phyloP scores from a whole-genome alignment of 257 asterid species.

The Nicotiana undulata region DNA sequence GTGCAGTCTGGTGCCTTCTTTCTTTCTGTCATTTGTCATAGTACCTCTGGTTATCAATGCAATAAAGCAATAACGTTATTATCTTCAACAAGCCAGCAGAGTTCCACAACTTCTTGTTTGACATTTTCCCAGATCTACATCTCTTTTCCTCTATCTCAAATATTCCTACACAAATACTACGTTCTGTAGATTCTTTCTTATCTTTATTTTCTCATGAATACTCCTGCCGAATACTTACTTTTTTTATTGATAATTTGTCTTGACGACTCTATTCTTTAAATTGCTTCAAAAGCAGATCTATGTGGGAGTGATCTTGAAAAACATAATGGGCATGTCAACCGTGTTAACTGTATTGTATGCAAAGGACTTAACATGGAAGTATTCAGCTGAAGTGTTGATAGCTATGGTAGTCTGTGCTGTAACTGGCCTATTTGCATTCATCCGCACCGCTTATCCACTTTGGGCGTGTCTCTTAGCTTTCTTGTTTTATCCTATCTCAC shows the following conservation, averaged over 20 bases:
- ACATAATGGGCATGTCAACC: conserved; percentile 41
- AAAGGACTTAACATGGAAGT: conserved; percentile 52
- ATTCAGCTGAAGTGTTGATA: conserved; percentile 56
- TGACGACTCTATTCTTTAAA: background rate
- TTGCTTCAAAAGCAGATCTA: conserved; percentile 33
- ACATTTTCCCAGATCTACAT: conserved; percentile 57
- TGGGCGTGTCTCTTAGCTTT: conserved; percentile 49
- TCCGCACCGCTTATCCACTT: conserved; percentile 29
- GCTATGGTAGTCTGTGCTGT: conserved; percentile 32
- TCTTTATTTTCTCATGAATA: background rate
- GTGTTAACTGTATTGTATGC: conserved; percentile 44
- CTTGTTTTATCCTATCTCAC: conserved; percentile 42
- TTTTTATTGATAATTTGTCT: background rate
- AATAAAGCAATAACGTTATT: conserved; percentile 27
- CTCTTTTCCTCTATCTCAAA: background rate
- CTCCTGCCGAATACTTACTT: background rate
- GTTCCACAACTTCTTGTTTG: conserved; percentile 42
- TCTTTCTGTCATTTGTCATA: conserved; percentile 45
- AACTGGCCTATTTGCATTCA: conserved; percentile 37
- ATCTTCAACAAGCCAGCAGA: conserved; percentile 43
- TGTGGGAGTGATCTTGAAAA: conserved; percentile 62
- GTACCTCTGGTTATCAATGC: conserved; percentile 48
- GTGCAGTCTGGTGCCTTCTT: conserved; percentile 38
- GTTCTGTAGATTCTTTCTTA: too few relatives aligned
- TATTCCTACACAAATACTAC: too few relatives aligned